Conservation (phyloP, 2,329 filamentous ascomycete species). For the Pseudodiploospora longispora region DNA sequence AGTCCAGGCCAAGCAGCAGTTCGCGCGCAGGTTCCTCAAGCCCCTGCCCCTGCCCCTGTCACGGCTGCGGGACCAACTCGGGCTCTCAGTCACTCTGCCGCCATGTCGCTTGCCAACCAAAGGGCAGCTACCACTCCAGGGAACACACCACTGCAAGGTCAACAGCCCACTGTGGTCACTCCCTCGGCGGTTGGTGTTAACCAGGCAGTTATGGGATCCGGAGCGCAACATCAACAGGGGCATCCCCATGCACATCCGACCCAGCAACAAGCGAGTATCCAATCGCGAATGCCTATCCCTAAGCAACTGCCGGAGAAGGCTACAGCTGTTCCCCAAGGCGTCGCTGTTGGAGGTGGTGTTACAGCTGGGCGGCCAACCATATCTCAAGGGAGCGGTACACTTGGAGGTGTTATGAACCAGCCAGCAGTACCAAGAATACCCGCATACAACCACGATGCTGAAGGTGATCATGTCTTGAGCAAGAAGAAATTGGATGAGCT, state of each 20-base stretch:
- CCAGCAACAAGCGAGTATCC: conserved; percentile 33
- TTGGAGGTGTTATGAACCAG: conserved; percentile 78
- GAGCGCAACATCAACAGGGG: conserved; percentile 17
- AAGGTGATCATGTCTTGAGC: conserved; percentile 87
- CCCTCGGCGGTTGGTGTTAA: conserved; percentile 18
- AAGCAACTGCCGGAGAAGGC: conserved; percentile 66
- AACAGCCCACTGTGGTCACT: conserved; percentile 21
- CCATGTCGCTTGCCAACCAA: conserved; percentile 41
- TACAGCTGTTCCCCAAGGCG: conserved; percentile 63
- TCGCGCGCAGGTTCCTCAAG: conserved; percentile 42
- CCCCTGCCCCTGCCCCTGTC: conserved; percentile 25
- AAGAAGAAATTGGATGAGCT: conserved; percentile 97
- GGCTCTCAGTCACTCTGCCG: conserved; percentile 41
- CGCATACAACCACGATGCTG: conserved; percentile 78
- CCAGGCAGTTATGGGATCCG: conserved; percentile 24
- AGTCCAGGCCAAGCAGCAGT: conserved; percentile 41
- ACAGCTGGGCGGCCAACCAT: conserved; percentile 71
- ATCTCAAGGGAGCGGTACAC: conserved; percentile 65
- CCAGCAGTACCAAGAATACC: conserved; percentile 77
- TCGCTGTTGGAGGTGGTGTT: conserved; percentile 56
- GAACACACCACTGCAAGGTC: conserved; percentile 20
- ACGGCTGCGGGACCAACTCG: conserved; percentile 30
- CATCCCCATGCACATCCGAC: conserved; percentile 13
- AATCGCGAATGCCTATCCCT: conserved; percentile 69
- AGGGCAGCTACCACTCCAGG: conserved; percentile 27